Evolutionary conservation across 805 yeast species (phyloP), one percentile per base, ranked within the genome.

Genomic region (Grigorovia transvaalensis): DNA sequence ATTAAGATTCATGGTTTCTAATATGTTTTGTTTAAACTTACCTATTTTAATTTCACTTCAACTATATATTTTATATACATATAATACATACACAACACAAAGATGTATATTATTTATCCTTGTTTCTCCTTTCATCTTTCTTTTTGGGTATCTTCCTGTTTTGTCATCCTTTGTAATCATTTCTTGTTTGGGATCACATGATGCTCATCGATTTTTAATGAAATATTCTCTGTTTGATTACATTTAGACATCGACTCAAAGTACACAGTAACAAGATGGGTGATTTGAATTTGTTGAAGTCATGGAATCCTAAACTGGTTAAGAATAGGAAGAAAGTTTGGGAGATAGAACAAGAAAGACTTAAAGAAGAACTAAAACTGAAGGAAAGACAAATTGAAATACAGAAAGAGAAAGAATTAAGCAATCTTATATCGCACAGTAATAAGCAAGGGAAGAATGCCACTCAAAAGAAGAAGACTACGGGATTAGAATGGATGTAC

Each of bases 1-100:
- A 91, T 91, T 75, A 93, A 93, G 78, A 87, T 93, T 71, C 99
- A 91, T 75, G 99, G 99, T 75, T 91, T 91, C 79, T 93, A 77
- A 77, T 52, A 2, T 8, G 3, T 15, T 15, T 13, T 38, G 4
- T 23, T 23, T 6, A 6, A 23, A 23, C 27, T 23, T 23, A 23
- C 6, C n/a, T n/a, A n/a, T n/a, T n/a, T n/a, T n/a, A n/a, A n/a
- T 23, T 23, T 23, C 3, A 23, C 27, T 23, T 23, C 27, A 23
- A 3, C 27, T 23, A 23, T 23, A 23, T 23, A 23, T 23, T 23
- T 23, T 23, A 23, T 23, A 23, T 23, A 23, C 6, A 23, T 23
- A 23, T 23, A 23, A 23, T 23, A 23, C 6, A 23, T 23, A 23
- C n/a, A n/a, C n/a, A 23, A 6, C 27, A 23, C 27, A 23, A 23